Conservation (phyloP, 2,329 filamentous ascomycete species). For the Hypoxylon sp. region DNA sequence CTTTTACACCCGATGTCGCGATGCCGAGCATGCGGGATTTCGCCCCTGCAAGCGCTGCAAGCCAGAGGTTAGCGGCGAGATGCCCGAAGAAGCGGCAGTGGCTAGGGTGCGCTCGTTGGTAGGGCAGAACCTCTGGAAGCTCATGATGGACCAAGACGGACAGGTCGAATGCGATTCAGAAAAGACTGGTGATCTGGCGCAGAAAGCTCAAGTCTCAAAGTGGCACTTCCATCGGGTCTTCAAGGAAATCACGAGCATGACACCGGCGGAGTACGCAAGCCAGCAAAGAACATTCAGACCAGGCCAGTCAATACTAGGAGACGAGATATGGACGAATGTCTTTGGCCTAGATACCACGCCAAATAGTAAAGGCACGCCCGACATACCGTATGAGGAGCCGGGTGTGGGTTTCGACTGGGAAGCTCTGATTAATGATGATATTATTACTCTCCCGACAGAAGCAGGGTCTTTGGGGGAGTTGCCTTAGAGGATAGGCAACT, state of each 20-base stretch:
- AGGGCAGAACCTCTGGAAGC: constrained; percentile 15
- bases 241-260: constrained; percentile 23
- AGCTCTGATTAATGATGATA: constrained; percentile 18
- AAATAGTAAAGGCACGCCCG: constrained; percentile 4
- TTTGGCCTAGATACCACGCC: not conserved
- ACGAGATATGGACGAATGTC: constrained; percentile 13
- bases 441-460: constrained; percentile 3
- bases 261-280: constrained; percentile 20
- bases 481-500: not conserved
- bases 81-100: constrained; percentile 26
- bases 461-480: not conserved
- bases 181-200: constrained; percentile 14
- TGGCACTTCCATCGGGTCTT: constrained; percentile 31
- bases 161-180: constrained; percentile 8
- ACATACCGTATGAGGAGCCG: constrained; percentile 1
- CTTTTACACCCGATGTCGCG: constrained; percentile 18
- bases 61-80: constrained; percentile 21
- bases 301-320: not conserved
- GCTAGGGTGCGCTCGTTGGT: constrained; percentile 22
- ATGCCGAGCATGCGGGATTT: constrained; percentile 25
- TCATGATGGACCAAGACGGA: constrained; percentile 11
- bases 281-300: constrained; percentile 16
- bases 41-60: constrained; percentile 29
- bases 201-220: constrained; percentile 24
- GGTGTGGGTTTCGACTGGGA: constrained; percentile 19